These are phyloP conservation scores for Actinidia chinensis DNA, from an alignment of 179 eudicot species.

Conservation along the genomic window DNA sequence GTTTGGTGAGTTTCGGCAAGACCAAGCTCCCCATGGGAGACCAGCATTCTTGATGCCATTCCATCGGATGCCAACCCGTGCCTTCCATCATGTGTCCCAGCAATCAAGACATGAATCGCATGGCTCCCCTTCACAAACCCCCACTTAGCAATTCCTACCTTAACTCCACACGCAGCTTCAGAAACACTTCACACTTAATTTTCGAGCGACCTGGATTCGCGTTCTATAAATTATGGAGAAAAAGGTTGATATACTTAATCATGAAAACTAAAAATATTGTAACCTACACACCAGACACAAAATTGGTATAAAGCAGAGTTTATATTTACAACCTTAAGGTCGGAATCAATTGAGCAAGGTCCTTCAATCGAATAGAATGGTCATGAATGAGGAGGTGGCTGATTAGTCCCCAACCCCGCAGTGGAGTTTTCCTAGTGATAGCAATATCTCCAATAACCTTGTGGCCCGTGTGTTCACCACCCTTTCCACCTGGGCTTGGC, in stretches of 20 bases:
- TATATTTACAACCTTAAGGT: slow-evolving; percentile 77
- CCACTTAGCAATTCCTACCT: slow-evolving; percentile 97
- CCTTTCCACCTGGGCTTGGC: slow-evolving; percentile 99
- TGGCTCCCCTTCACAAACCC: slow-evolving; percentile 98
- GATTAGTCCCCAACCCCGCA: slow-evolving; percentile 96
- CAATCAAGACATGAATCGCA: slow-evolving; percentile 92
- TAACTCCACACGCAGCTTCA: slow-evolving; percentile 99
- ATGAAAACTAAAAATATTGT: background rate
- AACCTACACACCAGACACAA: background rate
- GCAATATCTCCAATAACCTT: slow-evolving; percentile 98
- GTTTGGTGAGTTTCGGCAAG: slow-evolving; percentile 99
- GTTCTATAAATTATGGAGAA: slow-evolving; percentile 43
- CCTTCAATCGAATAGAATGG: slow-evolving; percentile 96
- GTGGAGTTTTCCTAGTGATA: slow-evolving; percentile 89
- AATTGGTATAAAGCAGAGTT: background rate
- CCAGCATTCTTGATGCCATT: slow-evolving; percentile 99
- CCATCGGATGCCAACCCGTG: slow-evolving; percentile 98
- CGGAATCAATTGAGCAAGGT: slow-evolving; percentile 93
- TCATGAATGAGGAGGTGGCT: slow-evolving; percentile 99
- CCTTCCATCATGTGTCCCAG: slow-evolving; percentile 99
- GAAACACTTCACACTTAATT: slow-evolving; percentile 98
- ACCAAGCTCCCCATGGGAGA: slow-evolving; percentile 99
- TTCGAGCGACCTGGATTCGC: slow-evolving; percentile 93
- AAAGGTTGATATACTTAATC: slow-evolving; percentile 4
- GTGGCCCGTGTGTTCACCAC: slow-evolving; percentile 99